These are phyloP conservation scores for Parasitella parasitica DNA, from an alignment of 371 early-diverging fungal species.

Conservation along the genomic window DNA sequence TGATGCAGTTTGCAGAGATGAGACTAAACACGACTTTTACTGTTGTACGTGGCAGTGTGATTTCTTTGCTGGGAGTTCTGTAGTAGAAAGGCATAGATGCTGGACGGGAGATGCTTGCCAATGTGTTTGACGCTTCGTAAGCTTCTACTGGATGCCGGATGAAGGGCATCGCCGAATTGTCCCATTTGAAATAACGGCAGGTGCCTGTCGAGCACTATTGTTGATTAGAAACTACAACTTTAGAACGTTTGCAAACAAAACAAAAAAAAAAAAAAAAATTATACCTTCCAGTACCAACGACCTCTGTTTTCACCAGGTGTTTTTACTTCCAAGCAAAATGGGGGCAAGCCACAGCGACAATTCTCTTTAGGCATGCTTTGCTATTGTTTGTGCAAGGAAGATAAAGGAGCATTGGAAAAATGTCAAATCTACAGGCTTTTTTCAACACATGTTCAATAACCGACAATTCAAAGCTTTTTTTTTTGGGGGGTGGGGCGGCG, in stretches of 20 bases:
- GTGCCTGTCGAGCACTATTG: constrained; percentile 28
- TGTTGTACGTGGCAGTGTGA: background rate
- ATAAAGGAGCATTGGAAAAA: background rate
- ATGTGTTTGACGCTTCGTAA: constrained; percentile 10
- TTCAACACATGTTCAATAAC: background rate
- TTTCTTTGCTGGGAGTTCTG: background rate
- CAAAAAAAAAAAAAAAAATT: too few relatives aligned
- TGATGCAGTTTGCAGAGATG: constrained; percentile 16
- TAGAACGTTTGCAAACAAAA: too few relatives aligned
- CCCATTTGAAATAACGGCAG: constrained; percentile 40
- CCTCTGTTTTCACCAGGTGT: constrained; percentile 21
- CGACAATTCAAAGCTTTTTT: background rate
- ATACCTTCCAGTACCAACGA: constrained; percentile 42
- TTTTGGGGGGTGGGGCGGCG: too few relatives aligned
- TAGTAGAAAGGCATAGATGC: background rate
- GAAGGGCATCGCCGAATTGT: constrained; percentile 25
- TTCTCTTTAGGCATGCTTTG: background rate
- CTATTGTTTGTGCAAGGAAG: background rate
- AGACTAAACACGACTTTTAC: constrained; percentile 21
- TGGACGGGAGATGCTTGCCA: background rate
- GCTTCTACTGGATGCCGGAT: constrained; percentile 19
- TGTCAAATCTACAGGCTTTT: background rate
- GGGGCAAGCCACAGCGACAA: constrained; percentile 4
- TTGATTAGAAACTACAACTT: too few relatives aligned
- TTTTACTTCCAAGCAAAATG: constrained; percentile 13